Conservation (phyloP, 345 rosid genomes). For the Populus davidiana region DNA sequence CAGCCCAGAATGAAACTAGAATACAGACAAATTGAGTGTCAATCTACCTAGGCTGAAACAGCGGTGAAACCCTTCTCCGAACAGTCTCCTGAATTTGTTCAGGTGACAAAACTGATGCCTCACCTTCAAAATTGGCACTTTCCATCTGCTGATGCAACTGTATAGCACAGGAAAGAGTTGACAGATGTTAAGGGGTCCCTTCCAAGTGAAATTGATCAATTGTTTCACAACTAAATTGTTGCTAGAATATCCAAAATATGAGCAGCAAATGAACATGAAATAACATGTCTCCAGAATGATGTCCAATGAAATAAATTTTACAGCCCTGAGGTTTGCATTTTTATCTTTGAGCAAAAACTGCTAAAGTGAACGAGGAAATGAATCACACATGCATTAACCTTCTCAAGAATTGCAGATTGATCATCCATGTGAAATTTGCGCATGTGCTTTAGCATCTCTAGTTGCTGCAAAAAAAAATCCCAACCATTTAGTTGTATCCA, state of each 20-base stretch:
- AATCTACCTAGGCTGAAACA: conserved; percentile 42
- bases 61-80: conserved; percentile 60
- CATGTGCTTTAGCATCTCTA: conserved; percentile 81
- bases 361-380: not conserved
- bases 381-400: conserved; percentile 36
- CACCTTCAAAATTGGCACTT: conserved; percentile 47
- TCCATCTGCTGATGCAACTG: conserved; percentile 68
- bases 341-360: not conserved
- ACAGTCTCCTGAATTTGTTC: conserved; percentile 68
- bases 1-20: not conserved
- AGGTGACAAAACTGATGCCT: conserved; percentile 50
- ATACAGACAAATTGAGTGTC: not conserved
- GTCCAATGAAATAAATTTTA: too few relatives aligned
- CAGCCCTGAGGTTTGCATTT: too few relatives aligned
- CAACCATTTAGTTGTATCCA: not conserved
- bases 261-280: not conserved
- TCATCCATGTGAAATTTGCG: conserved; percentile 64
- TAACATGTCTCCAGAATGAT: not conserved
- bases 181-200: not conserved
- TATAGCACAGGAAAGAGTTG: conserved; percentile 1
- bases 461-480: conserved; percentile 45
- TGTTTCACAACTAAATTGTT: not conserved
- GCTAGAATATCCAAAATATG: not conserved
- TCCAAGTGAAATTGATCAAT: not conserved
- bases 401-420: conserved; percentile 64